These are phyloP conservation scores for Arabis hirsuta DNA, from an alignment of 345 rosid species.

Conservation along the genomic window DNA sequence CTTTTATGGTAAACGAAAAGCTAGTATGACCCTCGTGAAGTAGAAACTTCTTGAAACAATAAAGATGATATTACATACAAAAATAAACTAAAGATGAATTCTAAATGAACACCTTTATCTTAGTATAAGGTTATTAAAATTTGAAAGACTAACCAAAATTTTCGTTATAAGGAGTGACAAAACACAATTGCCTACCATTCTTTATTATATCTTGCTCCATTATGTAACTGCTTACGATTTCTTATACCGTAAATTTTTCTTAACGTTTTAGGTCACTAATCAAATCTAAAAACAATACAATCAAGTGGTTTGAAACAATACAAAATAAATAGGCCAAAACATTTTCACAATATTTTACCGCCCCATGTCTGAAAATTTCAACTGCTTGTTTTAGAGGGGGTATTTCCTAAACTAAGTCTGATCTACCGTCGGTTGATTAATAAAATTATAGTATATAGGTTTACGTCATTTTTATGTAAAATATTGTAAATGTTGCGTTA, in stretches of 20 bases:
- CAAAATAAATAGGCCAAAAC: too few relatives aligned
- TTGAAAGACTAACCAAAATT: background rate
- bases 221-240: too few relatives aligned
- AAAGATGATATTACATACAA: constrained; percentile 12
- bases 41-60: constrained; percentile 23
- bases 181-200: background rate
- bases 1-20: constrained; percentile 37
- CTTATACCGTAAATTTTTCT: too few relatives aligned
- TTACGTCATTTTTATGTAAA: background rate
- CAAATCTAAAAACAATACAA: too few relatives aligned
- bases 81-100: constrained; percentile 1
- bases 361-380: background rate
- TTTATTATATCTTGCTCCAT: too few relatives aligned
- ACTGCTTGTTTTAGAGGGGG: background rate
- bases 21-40: constrained; percentile 11
- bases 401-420: background rate
- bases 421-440: background rate
- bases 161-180: background rate
- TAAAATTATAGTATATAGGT: background rate
- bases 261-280: too few relatives aligned
- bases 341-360: too few relatives aligned
- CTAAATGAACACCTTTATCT: background rate
- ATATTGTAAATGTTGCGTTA: background rate
- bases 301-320: too few relatives aligned
- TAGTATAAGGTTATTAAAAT: background rate